A percentile compares a stretch with the other conserved stretches of the same genome.
phyloP scores from a whole-genome alignment of 352 stramenopile genomes.

The Elongisporangium prolatum region DNA sequence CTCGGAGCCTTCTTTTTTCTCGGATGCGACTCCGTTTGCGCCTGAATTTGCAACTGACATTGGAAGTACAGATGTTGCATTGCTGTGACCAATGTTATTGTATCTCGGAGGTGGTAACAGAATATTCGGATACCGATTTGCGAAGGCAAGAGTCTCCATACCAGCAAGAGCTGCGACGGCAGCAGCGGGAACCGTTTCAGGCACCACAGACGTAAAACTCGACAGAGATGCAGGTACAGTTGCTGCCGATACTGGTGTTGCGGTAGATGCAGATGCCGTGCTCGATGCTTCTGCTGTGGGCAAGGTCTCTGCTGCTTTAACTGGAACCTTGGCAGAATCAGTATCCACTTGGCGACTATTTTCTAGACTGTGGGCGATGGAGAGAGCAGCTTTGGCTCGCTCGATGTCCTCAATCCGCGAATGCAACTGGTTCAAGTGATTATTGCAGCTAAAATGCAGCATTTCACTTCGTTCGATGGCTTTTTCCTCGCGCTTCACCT shows the following conservation, averaged over 20 bases:
- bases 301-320: slow-evolving; percentile 4
- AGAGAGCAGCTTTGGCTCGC: slow-evolving; percentile 48
- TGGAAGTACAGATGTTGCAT: slow-evolving; percentile 8
- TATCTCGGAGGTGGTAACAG: slow-evolving; percentile 24
- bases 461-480: slow-evolving; percentile 77
- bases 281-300: background rate
- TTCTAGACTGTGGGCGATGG: slow-evolving; percentile 18
- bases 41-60: slow-evolving; percentile 4
- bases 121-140: slow-evolving; percentile 61
- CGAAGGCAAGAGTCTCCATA: slow-evolving; percentile 33
- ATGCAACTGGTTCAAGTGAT: slow-evolving; percentile 76
- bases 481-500: slow-evolving; percentile 84
- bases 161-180: slow-evolving; percentile 16
- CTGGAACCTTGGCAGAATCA: slow-evolving; percentile 2
- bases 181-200: slow-evolving; percentile 3
- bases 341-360: slow-evolving; percentile 5
- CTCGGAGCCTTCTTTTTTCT: background rate
- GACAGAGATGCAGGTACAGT: background rate
- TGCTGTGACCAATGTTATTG: slow-evolving; percentile 13
- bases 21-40: background rate
- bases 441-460: slow-evolving; percentile 70
- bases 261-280: slow-evolving; percentile 6
- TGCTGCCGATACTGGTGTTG: slow-evolving; percentile 7
- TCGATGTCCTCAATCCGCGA: slow-evolving; percentile 73
- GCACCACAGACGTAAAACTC: background rate